Evolutionary conservation across 1,284 basidiomycete genomes (phyloP), one percentile per base, ranked within the genome.

Genomic region (Ganoderma lucidum): DNA sequence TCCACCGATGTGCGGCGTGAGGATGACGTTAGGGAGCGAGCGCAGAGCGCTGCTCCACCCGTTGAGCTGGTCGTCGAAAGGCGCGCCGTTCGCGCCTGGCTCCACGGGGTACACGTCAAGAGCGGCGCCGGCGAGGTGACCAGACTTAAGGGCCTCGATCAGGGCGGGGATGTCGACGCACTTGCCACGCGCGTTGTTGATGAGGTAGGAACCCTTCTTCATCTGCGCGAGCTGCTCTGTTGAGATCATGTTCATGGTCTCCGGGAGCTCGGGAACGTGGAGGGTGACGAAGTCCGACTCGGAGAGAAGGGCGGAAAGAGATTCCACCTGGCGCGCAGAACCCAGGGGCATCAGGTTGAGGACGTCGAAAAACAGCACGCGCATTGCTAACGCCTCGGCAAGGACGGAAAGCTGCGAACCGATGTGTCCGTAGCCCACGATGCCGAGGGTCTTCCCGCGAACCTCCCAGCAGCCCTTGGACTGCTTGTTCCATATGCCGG

Each of bases 381-480:
- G 92, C 88, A 99, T 95, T 73, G 96, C 98, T 81, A 99, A 94
- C 3, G 97, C 90, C 83, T 99, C 98, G 63, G 97, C 94, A 44
- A 99, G 92, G 42, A 99, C 98, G 37, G 96, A 98, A 69, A 99
- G 90, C 82, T 99, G 98, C 55, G 96, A 90, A 71, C 98, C 98
- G 76, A 99, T 99, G 84, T 99, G 98, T 58, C 98, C 98, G 82
- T 99, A 99, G 56, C 98, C 98, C 45, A 99, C 90, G 75, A 99
- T 99, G 70, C 98, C 98, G 61, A 99, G 88, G 1, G 96, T 97
- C 87, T 99, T 99, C 76, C 97, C 97, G 66, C 98, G 92, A 72
- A 99, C 85, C 83, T 99, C 98, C 95, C 96, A 99, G 84, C 98
- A 99, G 72, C 92, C 92, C 81, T 98, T 98, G 76, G 96, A 98